phyloP scores from a whole-genome alignment of 192 early-diverging fungal species.

The Podila horticola region DNA sequence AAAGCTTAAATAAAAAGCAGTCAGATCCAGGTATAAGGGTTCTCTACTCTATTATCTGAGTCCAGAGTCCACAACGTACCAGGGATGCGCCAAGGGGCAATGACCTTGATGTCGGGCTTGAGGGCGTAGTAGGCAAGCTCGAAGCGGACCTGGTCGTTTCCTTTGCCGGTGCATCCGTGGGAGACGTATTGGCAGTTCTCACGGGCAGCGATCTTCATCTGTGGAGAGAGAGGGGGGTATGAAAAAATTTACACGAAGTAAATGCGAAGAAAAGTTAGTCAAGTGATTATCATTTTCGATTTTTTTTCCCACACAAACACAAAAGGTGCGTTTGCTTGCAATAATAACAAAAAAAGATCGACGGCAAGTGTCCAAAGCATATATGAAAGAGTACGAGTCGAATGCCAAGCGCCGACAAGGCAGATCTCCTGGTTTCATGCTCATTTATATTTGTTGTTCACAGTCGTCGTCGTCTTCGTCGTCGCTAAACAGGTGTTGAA shows the following conservation, averaged over 20 bases:
- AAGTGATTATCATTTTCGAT: not conserved
- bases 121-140: constrained; percentile 99
- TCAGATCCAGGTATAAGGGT: not conserved
- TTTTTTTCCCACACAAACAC: not conserved
- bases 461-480: no score
- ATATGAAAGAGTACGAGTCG: not conserved
- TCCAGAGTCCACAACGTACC: constrained; percentile 50
- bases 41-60: no score
- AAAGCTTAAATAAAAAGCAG: not conserved
- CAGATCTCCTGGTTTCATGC: not conserved
- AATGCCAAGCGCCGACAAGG: not conserved
- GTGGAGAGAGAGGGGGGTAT: constrained; percentile 12
- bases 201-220: constrained; percentile 92
- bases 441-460: not conserved
- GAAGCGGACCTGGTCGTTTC: constrained; percentile 99
- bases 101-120: constrained; percentile 92
- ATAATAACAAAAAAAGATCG: no score
- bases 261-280: not conserved
- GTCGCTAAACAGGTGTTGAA: not conserved
- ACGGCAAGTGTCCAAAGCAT: no score
- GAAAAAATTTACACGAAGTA: constrained; percentile 1
- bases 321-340: not conserved
- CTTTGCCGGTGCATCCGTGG: constrained; percentile 99
- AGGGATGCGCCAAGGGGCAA: constrained; percentile 97
- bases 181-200: constrained; percentile 97